Base-by-base conservation (phyloP, 441 rosid species). In the Omphalea diandra region DNA sequence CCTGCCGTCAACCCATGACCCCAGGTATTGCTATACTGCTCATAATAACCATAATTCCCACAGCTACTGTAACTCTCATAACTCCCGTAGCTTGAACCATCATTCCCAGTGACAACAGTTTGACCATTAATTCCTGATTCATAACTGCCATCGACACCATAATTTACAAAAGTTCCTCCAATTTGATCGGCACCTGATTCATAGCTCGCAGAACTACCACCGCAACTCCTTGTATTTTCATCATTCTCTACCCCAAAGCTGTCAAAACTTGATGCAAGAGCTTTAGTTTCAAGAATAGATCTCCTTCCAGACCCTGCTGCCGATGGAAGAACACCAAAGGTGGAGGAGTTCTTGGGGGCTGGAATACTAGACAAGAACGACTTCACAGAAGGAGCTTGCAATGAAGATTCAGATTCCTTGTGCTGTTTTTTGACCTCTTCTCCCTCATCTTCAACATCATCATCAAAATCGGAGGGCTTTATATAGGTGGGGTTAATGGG, bases 321-420 rank as follows among this genome's bases (percentile, higher is more conserved):
- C 5, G 86, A 73, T 47, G 87, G 86, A 59, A 82, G 79, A 58
- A 81, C 84, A 12, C 98, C 98, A 29, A 88, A 83, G 1, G 91
- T 57, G 56, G 84, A 75, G 2, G 97, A 87, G 74, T 83, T 83
- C 69, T 72, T 89, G 8, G 96, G 93, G 1, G 92, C 93, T 1
- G 98, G 97, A 62, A 95, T 84, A 62, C 83, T 82, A 1, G 96
- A 92, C 58, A 92, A 78, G 75, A 92, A 89, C 0, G 94, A 89
- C 46, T 27, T 84, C 18, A 86, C 94, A 17, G 72, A 32, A 0
- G 96, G 89, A 14, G 76, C 41, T 50, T 77, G 79, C 0, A 77
- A 63, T 15, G 41, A 63, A 7, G 65, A 22, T 8, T 81, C 73
- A 20, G 83, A 73, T 41, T 79, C 83, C 40, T 20, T 69, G 1